Evolutionary conservation across 768 basidiomycete genomes (phyloP).

Genomic region (Hygrophoropsis aurantiaca): DNA sequence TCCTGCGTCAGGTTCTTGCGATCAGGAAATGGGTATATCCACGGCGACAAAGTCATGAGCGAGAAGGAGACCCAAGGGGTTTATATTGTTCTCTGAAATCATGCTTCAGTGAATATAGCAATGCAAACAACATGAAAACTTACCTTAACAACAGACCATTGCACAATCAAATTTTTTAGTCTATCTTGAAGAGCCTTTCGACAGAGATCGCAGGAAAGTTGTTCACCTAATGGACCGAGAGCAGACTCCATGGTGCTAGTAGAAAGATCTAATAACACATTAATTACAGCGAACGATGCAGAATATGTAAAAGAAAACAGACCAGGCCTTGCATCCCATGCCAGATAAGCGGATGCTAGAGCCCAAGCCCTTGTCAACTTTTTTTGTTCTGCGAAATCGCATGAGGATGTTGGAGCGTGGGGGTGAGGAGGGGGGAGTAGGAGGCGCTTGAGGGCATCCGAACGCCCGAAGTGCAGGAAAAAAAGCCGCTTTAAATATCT

Average conservation of each 20-base stretch:
- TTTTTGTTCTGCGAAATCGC: slow-evolving; percentile 78
- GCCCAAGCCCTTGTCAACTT: slow-evolving; percentile 81
- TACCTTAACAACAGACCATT: slow-evolving; percentile 83
- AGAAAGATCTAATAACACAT: slow-evolving; percentile 56
- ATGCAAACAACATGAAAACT: slow-evolving; percentile 10
- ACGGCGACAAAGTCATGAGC: neutral
- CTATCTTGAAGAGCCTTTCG: slow-evolving; percentile 60
- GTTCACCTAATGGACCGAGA: slow-evolving; percentile 66
- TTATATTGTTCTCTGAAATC: slow-evolving; percentile 56
- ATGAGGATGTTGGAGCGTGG: slow-evolving; percentile 66
- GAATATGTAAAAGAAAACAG: slow-evolving; percentile 14
- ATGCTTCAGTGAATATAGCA: neutral
- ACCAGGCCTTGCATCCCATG: slow-evolving; percentile 85
- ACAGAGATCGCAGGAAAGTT: slow-evolving; percentile 70
- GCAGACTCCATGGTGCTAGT: slow-evolving; percentile 71
- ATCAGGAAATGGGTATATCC: slow-evolving; percentile 5
- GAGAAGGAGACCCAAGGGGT: neutral
- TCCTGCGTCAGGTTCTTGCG: no score
- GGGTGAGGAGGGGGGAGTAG: slow-evolving; percentile 73
- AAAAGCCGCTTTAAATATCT: slow-evolving; percentile 79
- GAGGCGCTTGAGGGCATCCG: slow-evolving; percentile 79
- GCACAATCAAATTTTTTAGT: slow-evolving; percentile 63
- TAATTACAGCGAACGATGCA: slow-evolving; percentile 2
- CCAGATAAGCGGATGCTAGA: slow-evolving; percentile 76
- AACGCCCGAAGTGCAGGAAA: slow-evolving; percentile 80